Evolutionary conservation across 345 rosid genomes (phyloP), one percentile per base, ranked within the genome.

Genomic region (Eucalyptus cloeziana): DNA sequence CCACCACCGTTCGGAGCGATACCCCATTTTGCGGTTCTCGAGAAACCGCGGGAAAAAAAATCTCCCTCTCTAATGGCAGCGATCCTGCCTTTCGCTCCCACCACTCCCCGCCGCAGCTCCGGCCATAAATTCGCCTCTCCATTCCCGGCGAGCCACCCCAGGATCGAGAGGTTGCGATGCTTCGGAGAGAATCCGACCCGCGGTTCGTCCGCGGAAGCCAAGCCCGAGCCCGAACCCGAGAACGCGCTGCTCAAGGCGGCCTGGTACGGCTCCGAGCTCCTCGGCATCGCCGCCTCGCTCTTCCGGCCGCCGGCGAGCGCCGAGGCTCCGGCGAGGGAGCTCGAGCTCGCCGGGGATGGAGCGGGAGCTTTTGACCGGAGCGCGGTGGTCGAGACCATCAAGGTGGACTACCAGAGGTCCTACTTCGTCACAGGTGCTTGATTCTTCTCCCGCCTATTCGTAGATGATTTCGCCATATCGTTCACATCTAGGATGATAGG

Each of bases 201-300:
- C 87, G 91, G 91, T 25, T 93, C 94, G 14, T 86, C 94, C 25
- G 16, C 92, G 33, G 86, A 88, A 86, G 95, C 89, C 80, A 33
- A 54, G 86, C 89, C 96, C 30, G 30, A 56, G 30, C 31, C 67
- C 1, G 95, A 91, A 45, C 92, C 96, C 4, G 95, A 95, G 58
- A 96, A 96, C 91, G 95, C 95, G 21, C 88, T 96, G 37, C 98
- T 97, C 85, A 97, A 95, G 91, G 88, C 93, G 67, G 99, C 99
- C 37, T 97, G 99, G 99, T 97, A 97, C 76, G 94, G 98, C 85
- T 97, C 99, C 49, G 99, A 97, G 95, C 94, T 95, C 33, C 94
- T 97, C 27, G 99, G 99, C 87, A 95, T 97, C 86, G 98, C 97
- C 52, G 98, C 98, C 86, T 97, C 99, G 1, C 90, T 91, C 89